A percentile compares a stretch with the other conserved stretches of the same genome.
phyloP scores from a whole-genome alignment of 2,329 filamentous ascomycete genomes.

The Fusarium humuli region DNA sequence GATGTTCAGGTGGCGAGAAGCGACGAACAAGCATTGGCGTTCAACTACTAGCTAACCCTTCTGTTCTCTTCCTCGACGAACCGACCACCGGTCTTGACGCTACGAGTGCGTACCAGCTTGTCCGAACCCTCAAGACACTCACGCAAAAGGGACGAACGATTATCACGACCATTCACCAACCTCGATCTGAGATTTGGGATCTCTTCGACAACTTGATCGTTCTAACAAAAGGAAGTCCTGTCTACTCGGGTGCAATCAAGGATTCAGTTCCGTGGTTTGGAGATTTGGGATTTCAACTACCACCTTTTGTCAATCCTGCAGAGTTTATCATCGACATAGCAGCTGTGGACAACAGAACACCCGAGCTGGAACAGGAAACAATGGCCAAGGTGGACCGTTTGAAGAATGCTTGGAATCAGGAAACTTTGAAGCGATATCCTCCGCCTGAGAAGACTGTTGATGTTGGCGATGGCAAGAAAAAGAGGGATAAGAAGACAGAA shows the following conservation, averaged over 20 bases:
- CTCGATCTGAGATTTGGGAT: constrained; percentile 82
- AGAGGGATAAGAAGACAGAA: constrained; percentile 39
- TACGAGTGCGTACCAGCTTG: constrained; percentile 79
- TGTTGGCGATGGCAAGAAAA: constrained; percentile 20
- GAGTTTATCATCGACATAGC: constrained; percentile 81
- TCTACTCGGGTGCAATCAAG: constrained; percentile 72
- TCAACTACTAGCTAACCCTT: constrained; percentile 82
- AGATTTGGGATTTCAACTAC: constrained; percentile 68
- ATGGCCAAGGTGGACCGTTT: constrained; percentile 70
- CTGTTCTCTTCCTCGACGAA: constrained; percentile 81
- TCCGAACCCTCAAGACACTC: constrained; percentile 75
- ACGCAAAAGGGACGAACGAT: constrained; percentile 76
- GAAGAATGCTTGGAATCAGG: constrained; percentile 68
- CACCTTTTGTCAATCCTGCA: constrained; percentile 80
- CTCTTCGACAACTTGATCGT: constrained; percentile 80
- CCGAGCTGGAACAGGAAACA: constrained; percentile 72
- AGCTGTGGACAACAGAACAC: constrained; percentile 77
- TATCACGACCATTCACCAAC: constrained; percentile 81
- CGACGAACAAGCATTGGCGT: constrained; percentile 81
- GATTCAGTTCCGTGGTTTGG: constrained; percentile 74
- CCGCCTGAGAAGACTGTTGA: constrained; percentile 31
- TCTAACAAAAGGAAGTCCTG: constrained; percentile 73
- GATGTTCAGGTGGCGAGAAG: constrained; percentile 84
- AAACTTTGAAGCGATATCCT: constrained; percentile 49
- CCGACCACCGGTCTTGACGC: constrained; percentile 83